Percentiles rank a stretch among this genome's conserved stretches.
phyloP scores from a whole-genome alignment of 768 basidiomycete species.

The Termitomyces sp. region DNA sequence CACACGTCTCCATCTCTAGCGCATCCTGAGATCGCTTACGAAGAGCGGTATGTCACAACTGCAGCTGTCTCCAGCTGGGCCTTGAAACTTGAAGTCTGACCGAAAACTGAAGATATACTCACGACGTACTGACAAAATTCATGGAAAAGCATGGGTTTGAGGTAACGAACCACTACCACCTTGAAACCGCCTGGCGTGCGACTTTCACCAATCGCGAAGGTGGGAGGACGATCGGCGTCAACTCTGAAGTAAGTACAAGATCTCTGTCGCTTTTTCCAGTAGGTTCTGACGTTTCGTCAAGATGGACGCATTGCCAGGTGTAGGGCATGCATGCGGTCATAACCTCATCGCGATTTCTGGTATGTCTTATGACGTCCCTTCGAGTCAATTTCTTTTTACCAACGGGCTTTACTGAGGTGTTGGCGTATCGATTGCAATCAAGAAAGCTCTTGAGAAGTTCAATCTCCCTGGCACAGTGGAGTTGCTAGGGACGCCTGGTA shows the following conservation, averaged over 20 bases:
- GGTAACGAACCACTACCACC: conserved; percentile 55
- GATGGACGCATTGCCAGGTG: conserved; percentile 62
- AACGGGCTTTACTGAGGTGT: conserved; percentile 39
- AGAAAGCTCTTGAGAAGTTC: conserved; percentile 55
- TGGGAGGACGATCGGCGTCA: conserved; percentile 70
- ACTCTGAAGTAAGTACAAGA: conserved; percentile 58
- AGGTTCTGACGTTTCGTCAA: conserved; percentile 14
- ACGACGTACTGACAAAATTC: conserved; percentile 66
- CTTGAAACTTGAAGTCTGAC: not conserved
- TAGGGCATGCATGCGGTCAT: conserved; percentile 79
- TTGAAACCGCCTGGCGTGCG: conserved; percentile 82
- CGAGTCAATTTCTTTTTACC: not conserved
- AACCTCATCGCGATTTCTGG: conserved; percentile 74
- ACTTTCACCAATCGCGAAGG: conserved; percentile 61
- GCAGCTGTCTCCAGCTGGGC: not conserved
- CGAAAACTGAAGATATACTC: conserved; percentile 50
- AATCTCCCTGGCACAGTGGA: conserved; percentile 68
- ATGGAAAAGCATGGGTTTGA: conserved; percentile 64
- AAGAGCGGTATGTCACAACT: conserved; percentile 54
- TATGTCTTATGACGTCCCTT: conserved; percentile 1
- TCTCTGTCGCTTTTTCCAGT: too few relatives aligned
- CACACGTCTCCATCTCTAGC: conserved; percentile 31
- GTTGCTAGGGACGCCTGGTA: conserved; percentile 78
- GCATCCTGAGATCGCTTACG: conserved; percentile 67
- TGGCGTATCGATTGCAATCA: conserved; percentile 65